Evolutionary conservation across 148 eudicot species (phyloP), one percentile per base, ranked within the genome.

Genomic region (Rhododendron mucronatum): DNA sequence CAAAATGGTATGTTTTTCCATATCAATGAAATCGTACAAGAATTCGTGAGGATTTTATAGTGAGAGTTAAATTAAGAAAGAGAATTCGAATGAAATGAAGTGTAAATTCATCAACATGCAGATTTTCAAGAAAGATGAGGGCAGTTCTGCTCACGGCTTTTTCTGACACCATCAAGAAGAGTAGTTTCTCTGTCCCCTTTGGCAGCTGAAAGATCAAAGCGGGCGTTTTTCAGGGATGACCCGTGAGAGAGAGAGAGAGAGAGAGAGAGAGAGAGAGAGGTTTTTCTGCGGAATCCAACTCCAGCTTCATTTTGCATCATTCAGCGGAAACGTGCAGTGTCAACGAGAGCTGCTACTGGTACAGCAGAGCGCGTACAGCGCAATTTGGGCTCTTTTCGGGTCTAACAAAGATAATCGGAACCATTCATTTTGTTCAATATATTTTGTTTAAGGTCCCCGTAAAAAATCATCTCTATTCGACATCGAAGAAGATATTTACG

Each of bases 121-220:
- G 77, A 78, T 35, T 78, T 85, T 37, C 12, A n/a, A 57, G 45
- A 80, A 48, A 80, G 53, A 35, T 18, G 48, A 69, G 45, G 48
- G 47, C 87, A 86, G 87, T 48, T 81, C 71, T 37, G 33, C 26
- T 86, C 88, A 73, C 76, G 76, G 88, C 84, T 81, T 81, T 67
- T 86, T 73, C 83, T 59, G 82, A 81, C n/a, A 81, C 26, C 57
- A 80, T 71, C 65, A 85, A 85, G 84, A 69, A 80, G 84, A 57
- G 88, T 82, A 86, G 82, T 33, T 71, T 33, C 41, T 71, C 39
- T 41, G 37, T 28, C 20, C 41, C 44, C 41, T 59, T 59, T 82
- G 84, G 84, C 84, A 82, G 30, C 50, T 15, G 73, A 86, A 51
- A 81, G 61, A 50, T 63, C 10, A 80, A 67, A 76, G 30, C 45